Conservation (phyloP, 257 asterid species). For the Fraxinus pennsylvanica region DNA sequence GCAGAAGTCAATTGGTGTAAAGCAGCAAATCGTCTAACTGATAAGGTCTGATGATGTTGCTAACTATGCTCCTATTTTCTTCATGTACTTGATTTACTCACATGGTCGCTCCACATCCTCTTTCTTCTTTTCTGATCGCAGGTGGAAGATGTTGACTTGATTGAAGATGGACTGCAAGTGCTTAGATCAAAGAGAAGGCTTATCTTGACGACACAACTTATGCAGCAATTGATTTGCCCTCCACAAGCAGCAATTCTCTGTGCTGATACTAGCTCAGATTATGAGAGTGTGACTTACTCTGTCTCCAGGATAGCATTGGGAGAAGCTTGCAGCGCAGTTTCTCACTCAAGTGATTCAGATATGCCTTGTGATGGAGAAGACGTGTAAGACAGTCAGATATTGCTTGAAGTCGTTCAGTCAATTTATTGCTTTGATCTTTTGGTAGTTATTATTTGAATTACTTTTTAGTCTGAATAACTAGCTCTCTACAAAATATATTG, state of each 20-base stretch:
- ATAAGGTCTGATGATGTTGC: constrained; percentile 56
- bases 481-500: constrained; percentile 22
- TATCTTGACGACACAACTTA: constrained; percentile 69
- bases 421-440: constrained; percentile 12
- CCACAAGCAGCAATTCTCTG: constrained; percentile 59
- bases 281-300: constrained; percentile 53
- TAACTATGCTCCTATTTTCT: constrained; percentile 11
- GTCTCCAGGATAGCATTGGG: constrained; percentile 66
- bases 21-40: constrained; percentile 53
- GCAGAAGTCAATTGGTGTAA: constrained; percentile 69
- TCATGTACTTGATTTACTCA: constrained; percentile 16
- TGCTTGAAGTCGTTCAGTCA: constrained; percentile 15
- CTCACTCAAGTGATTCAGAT: constrained; percentile 36
- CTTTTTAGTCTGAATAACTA: neutral
- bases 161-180: constrained; percentile 54
- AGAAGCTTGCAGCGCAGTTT: constrained; percentile 64
- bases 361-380: constrained; percentile 33
- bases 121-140: constrained; percentile 31
- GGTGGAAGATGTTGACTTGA: constrained; percentile 58
- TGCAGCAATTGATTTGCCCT: constrained; percentile 76
- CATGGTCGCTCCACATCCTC: constrained; percentile 18
- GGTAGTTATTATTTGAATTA: neutral
- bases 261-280: constrained; percentile 45
- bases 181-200: constrained; percentile 72
- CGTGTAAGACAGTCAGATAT: constrained; percentile 45